Percentiles rank a stretch among this genome's conserved stretches.
Evolutionary conservation across 148 eudicot species (phyloP).

Genomic region (Beta vulgaris): DNA sequence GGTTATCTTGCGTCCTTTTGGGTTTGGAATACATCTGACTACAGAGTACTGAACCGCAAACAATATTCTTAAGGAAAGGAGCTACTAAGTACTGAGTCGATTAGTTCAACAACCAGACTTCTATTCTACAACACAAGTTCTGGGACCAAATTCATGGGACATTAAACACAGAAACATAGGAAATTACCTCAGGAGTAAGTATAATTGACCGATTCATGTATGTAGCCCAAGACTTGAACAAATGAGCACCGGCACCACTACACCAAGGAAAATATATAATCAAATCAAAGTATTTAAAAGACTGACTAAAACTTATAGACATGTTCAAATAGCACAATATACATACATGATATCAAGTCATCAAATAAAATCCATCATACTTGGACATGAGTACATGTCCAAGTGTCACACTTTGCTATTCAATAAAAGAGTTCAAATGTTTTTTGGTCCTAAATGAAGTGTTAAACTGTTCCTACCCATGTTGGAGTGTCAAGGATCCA

Average conservation of each 20-base stretch:
- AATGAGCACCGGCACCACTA: constrained; percentile 96
- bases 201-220: constrained; percentile 83
- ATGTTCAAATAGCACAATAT: neutral
- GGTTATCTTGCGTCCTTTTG: neutral
- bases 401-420: neutral
- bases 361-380: neutral
- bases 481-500: too few relatives aligned
- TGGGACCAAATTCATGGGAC: neutral
- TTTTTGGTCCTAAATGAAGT: too few relatives aligned
- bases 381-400: too few relatives aligned
- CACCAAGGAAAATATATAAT: constrained; percentile 17
- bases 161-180: neutral
- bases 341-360: neutral
- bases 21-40: neutral
- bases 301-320: neutral
- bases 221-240: constrained; percentile 89
- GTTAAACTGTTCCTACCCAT: too few relatives aligned
- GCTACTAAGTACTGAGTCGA: too few relatives aligned
- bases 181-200: constrained; percentile 87
- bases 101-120: neutral
- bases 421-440: too few relatives aligned
- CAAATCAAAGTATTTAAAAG: neutral
- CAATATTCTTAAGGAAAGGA: neutral
- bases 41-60: too few relatives aligned
- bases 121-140: neutral